Evolutionary conservation across 768 basidiomycete genomes (phyloP), one percentile per base, ranked within the genome.

Genomic region (Boletellus ananiceps): DNA sequence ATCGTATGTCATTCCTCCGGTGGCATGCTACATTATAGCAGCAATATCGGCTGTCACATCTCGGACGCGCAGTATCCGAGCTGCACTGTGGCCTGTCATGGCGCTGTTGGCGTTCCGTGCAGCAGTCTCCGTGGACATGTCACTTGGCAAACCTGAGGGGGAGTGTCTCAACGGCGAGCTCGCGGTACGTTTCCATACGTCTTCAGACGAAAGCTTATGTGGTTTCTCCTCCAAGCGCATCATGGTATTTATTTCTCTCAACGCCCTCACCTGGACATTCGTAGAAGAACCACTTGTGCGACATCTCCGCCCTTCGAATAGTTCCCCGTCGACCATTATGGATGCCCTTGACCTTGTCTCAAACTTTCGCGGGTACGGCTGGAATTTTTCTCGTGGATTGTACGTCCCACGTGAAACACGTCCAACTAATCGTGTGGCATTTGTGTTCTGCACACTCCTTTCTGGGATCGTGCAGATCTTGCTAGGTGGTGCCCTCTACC

Each of bases 351-450:
- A 84, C 46, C 70, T 86, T 15, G 56, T 55, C 14, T 68, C 68
- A 57, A 80, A 75, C 51, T 58, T 80, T n/a, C 79, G 83, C n/a
- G 83, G 83, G 4, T 57, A 70, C 42, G 81, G 79, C 15, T 85
- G 83, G 82, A 67, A 75, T 40, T 83, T 80, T 76, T 78, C 80
- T 4, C 56, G 64, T 25, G 54, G 58, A 32, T 21, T 57, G 15
- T 51, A 58, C 40, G 23, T 67, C n/a, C 59, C 64, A 14, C 60
- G 54, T 12, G 75, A 77, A 52, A 71, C 69, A 6, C 74, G 76
- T 15, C 69, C 72, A 6, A 53, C 62, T 2, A 72, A 76, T 18
- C 68, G 60, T 6, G 23, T 52, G 3, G 54, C 61, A 18, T 83
- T 80, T 58, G 36, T 70, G 4, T 45, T 62, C 8, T 54, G 66